phyloP scores from a whole-genome alignment of 805 yeast species.

The Pichia ethanolica region DNA sequence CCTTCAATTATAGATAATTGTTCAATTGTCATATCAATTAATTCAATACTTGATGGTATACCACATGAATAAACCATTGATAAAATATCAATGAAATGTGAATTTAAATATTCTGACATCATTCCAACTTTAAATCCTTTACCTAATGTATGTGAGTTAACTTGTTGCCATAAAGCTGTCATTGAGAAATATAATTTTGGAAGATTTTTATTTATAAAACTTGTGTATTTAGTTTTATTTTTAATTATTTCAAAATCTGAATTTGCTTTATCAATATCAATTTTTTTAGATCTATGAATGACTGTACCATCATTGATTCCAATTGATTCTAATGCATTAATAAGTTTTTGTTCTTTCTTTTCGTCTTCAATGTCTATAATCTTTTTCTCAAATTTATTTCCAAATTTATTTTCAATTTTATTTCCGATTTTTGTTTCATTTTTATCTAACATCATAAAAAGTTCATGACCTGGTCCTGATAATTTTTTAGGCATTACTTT shows the following conservation, averaged over 20 bases:
- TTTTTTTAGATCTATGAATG: constrained; percentile 34
- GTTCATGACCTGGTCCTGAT: constrained; percentile 40
- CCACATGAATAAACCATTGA: constrained; percentile 51
- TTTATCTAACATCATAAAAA: constrained; percentile 27
- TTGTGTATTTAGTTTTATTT: constrained; percentile 11
- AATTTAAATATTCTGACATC: constrained; percentile 44
- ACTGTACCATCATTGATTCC: constrained; percentile 30
- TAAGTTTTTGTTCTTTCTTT: constrained; percentile 31
- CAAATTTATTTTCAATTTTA: constrained; percentile 12
- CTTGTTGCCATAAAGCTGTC: constrained; percentile 37
- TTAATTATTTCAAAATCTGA: constrained; percentile 11
- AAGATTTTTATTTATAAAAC: constrained; percentile 33
- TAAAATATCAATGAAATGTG: constrained; percentile 55
- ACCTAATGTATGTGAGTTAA: constrained; percentile 30
- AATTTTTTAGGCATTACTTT: constrained; percentile 29
- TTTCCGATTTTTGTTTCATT: neutral
- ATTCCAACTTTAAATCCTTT: constrained; percentile 40
- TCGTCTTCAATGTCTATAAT: constrained; percentile 29
- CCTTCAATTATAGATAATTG: constrained; percentile 29
- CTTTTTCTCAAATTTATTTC: constrained; percentile 22
- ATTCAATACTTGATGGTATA: constrained; percentile 43
- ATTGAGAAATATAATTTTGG: constrained; percentile 48
- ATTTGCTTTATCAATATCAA: constrained; percentile 14
- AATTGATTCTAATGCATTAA: constrained; percentile 21
- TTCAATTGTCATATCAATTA: constrained; percentile 53